These are phyloP conservation scores for Gynostemma pentaphyllum DNA, from an alignment of 306 rosid species.

Conservation along the genomic window DNA sequence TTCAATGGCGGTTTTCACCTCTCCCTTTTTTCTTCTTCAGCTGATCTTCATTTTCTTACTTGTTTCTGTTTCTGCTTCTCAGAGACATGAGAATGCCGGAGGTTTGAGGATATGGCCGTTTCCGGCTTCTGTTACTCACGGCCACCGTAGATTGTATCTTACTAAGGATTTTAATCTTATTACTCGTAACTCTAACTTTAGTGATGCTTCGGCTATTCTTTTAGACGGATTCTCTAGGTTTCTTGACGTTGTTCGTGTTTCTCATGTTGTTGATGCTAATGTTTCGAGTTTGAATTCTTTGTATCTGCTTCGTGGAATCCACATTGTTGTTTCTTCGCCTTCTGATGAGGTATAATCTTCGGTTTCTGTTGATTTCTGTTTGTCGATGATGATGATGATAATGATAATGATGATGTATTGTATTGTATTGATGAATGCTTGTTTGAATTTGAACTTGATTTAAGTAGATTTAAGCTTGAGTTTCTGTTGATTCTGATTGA, in stretches of 20 bases:
- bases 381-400: too few relatives aligned
- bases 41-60: background rate
- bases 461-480: background rate
- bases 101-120: slow-evolving; percentile 25
- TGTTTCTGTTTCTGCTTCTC: background rate
- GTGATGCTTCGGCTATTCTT: slow-evolving; percentile 23
- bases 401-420: too few relatives aligned
- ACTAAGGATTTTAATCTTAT: slow-evolving; percentile 15
- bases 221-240: slow-evolving; percentile 25
- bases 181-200: slow-evolving; percentile 16
- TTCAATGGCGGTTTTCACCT: background rate
- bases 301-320: slow-evolving; percentile 22
- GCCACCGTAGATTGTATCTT: slow-evolving; percentile 1
- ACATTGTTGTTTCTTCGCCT: slow-evolving; percentile 24
- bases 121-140: slow-evolving; percentile 17
- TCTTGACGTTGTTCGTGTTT: slow-evolving; percentile 3
- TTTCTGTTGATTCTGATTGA: too few relatives aligned
- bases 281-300: slow-evolving; percentile 1
- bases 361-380: background rate
- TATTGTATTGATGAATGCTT: too few relatives aligned
- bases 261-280: slow-evolving; percentile 11
- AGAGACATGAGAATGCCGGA: background rate
- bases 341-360: slow-evolving; percentile 15
- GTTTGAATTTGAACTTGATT: background rate
- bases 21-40: background rate